Base-by-base conservation (phyloP, 2,329 filamentous ascomycete genomes). In the Ceratocystis destructans region DNA sequence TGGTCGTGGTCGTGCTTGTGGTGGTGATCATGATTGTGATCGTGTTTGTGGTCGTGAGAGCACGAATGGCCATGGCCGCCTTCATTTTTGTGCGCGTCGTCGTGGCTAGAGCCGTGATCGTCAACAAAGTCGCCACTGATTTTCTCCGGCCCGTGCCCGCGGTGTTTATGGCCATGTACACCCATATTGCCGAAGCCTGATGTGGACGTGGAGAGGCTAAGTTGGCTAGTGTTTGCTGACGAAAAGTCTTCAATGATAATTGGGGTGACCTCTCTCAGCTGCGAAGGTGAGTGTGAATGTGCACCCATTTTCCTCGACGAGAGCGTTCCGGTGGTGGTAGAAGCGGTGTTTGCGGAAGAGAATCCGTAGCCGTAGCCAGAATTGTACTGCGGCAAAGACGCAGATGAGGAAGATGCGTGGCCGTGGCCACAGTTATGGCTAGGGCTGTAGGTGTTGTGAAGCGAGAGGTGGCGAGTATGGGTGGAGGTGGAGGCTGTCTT, bases 41-140 rank as follows among this genome's bases (percentile, higher is more conserved):
- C 57, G 66, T 74, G 72, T 41, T 68, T 69, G 68, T 71, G 72
- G 25, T 61, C 37, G 66, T 70, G 69, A 46, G 66, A 46, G 37
- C 73, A 62, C 20, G 17, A 33, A 37, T 70, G 71, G 44, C 66
- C 67, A 59, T 73, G 70, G 31, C 61, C 65, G 64, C 74, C 71
- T 3, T 66, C n/a, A 41, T 68, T 70, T 37, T 45, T n/a, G 57
- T 71, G 69, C 57, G 61, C 64, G 48, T 73, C 71, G 33, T 69
- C 69, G 66, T 73, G 68, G 68, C 72, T 68, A 69, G 73, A 70
- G 70, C 71, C 37, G 66, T 48, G 46, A 33, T 61, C 41, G 15
- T 41, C 46, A n/a, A 5, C 28, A 22, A 53, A 3, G 33, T 59
- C 55, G 28, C 55, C 25, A 37, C 55, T n/a, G 55, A n/a, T 59